A percentile compares a stretch with the other conserved stretches of the same genome.
phyloP scores from a whole-genome alignment of 2,329 filamentous ascomycete genomes.

The Cladosporium sphaerospermum region DNA sequence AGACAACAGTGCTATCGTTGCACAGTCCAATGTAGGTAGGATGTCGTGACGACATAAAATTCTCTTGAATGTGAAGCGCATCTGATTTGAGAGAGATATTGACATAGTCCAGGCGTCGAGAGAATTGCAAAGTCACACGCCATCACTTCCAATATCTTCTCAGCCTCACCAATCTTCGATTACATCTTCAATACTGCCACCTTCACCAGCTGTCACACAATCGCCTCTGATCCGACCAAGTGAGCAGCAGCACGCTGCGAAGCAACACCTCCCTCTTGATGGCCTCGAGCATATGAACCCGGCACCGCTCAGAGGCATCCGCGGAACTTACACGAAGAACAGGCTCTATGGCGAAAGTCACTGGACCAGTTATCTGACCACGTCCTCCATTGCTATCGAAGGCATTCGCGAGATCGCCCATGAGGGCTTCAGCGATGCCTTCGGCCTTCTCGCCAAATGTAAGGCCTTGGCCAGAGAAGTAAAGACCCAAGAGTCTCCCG shows the following conservation, averaged over 20 bases:
- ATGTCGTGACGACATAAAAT: not conserved
- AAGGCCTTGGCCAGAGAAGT: conserved; percentile 7
- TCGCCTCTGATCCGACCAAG: not conserved
- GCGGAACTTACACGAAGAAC: not conserved
- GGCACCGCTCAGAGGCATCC: conserved; percentile 1
- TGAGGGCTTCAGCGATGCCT: conserved; percentile 4
- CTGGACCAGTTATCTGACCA: conserved; percentile 6
- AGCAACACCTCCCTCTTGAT: not conserved
- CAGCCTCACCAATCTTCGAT: not conserved
- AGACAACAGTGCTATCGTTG: not conserved
- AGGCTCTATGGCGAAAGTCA: conserved; percentile 6
- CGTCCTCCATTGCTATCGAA: conserved; percentile 5
- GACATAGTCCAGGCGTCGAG: not conserved
- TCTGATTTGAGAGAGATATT: too few species aligned
- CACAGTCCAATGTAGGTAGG: not conserved
- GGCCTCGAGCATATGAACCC: not conserved
- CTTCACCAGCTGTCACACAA: conserved; percentile 4
- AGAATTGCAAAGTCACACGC: not conserved
- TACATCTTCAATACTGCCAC: not conserved
- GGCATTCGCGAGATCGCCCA: conserved; percentile 3
- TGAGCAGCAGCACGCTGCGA: not conserved
- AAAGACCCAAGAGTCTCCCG: conserved; percentile 3
- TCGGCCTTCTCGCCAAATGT: conserved; percentile 6
- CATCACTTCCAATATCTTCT: not conserved
- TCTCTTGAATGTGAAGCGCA: too few species aligned